Conservation (phyloP, 129 eudicot genomes). For the Flaveria robusta region DNA sequence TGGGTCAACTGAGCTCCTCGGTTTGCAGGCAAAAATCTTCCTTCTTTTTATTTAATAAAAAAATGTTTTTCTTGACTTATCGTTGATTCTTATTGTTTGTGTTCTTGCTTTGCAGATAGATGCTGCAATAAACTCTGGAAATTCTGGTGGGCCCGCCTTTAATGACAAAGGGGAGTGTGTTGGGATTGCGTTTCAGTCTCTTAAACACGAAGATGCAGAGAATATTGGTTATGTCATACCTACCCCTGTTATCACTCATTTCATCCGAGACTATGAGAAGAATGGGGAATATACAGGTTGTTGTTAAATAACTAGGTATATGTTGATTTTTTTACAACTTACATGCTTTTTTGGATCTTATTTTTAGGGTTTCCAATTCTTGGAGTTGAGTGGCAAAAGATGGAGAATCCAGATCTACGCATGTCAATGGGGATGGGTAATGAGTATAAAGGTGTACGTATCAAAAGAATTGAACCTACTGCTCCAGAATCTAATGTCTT, state of each 20-base stretch:
- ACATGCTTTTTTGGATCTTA: not conserved
- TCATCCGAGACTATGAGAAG: constrained; percentile 56
- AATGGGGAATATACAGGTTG: constrained; percentile 62
- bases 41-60: not conserved
- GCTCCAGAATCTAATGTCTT: constrained; percentile 61
- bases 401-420: constrained; percentile 68
- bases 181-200: constrained; percentile 71
- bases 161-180: constrained; percentile 59
- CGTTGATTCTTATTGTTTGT: constrained; percentile 19
- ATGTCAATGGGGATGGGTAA: constrained; percentile 58
- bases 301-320: not conserved
- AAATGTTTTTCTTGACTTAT: not conserved
- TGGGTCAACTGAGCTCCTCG: constrained; percentile 72
- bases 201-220: constrained; percentile 66
- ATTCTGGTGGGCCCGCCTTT: constrained; percentile 69
- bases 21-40: constrained; percentile 48
- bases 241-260: constrained; percentile 62
- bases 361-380: constrained; percentile 57
- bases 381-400: constrained; percentile 69
- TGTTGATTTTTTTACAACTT: not conserved
- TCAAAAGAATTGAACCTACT: constrained; percentile 61
- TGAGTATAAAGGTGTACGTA: constrained; percentile 60
- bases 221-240: constrained; percentile 71
- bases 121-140: constrained; percentile 69
- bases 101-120: constrained; percentile 48